Evolutionary conservation across 306 rosid species (phyloP), one percentile per base, ranked within the genome.

Genomic region (Sicyos baderoa): DNA sequence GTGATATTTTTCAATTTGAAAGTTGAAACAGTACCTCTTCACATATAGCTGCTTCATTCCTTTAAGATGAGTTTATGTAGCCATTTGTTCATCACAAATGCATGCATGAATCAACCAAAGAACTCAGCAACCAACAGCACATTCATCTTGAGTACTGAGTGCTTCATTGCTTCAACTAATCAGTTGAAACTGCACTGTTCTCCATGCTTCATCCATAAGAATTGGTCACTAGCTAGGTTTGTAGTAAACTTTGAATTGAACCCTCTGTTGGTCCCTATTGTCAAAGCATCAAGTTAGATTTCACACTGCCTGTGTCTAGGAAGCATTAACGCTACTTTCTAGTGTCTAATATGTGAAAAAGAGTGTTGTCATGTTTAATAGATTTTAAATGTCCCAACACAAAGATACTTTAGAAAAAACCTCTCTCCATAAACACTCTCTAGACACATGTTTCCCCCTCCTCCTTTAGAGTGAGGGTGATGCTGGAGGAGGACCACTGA

Each of bases 211-310:
- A 59, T 59, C 19, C n/a, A 37, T 40, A 9, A 40, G 45, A 40
- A 44, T 44, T 44, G 7, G 70, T 19, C 18, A 21, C 9, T 64
- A 42, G 70, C 70, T 44, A 64, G 70, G 25, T 9, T 64, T 64
- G 29, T 44, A 32, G 19, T 52, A 64, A 12, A 64, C 70, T 64
- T 42, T 42, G 70, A 64, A 44, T 14, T 64, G 70, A 64, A 64
- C 44, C 70, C 70, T 64, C 7, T 64, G 70, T 19, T 64, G 52
- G 70, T 40, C 12, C 54, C 70, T 64, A 44, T 64, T 44, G 35
- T 64, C 70, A 64, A 19, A 64, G 54, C 19, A 64, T 18, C 51
- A 64, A 18, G 54, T 64, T 13, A 64, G 70, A 64, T 64, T 18
- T 64, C 18, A 44, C n/a, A 9, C n/a, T 53, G 2, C 11, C 4